phyloP scores from a whole-genome alignment of 768 basidiomycete genomes.

The Gymnopilus junonius region DNA sequence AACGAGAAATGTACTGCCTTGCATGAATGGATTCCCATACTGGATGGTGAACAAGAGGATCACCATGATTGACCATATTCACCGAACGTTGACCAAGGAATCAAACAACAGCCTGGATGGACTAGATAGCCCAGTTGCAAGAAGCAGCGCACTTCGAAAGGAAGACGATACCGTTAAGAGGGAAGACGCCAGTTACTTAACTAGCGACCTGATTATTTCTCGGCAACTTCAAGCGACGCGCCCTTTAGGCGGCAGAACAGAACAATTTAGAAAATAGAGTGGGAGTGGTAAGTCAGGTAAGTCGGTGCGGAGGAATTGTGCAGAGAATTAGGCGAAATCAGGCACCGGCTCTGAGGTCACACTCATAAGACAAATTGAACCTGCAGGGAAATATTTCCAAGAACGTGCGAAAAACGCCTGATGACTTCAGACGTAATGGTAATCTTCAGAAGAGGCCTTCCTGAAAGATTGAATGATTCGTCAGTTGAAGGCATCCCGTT shows the following conservation, averaged over 20 bases:
- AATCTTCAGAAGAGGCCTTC: neutral
- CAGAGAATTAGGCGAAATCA: neutral
- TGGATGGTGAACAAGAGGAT: neutral
- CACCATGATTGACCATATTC: constrained; percentile 1
- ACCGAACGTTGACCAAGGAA: neutral
- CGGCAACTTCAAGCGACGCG: neutral
- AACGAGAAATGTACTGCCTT: constrained; percentile 17
- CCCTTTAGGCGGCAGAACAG: neutral
- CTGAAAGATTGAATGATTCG: neutral
- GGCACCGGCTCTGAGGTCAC: neutral
- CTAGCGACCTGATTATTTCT: neutral
- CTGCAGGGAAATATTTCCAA: neutral
- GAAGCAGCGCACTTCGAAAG: neutral
- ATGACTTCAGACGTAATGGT: neutral
- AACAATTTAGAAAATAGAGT: neutral
- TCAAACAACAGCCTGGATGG: neutral
- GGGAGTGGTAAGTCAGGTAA: neutral
- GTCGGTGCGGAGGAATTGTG: neutral
- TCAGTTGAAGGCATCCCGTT: neutral
- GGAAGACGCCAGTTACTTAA: neutral
- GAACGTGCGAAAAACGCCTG: neutral
- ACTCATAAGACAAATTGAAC: neutral
- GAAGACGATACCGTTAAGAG: neutral
- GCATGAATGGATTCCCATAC: constrained; percentile 6
- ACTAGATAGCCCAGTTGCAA: neutral